Evolutionary conservation across 2,329 filamentous ascomycete species (phyloP).

Genomic region (Penicillium rolfsii): DNA sequence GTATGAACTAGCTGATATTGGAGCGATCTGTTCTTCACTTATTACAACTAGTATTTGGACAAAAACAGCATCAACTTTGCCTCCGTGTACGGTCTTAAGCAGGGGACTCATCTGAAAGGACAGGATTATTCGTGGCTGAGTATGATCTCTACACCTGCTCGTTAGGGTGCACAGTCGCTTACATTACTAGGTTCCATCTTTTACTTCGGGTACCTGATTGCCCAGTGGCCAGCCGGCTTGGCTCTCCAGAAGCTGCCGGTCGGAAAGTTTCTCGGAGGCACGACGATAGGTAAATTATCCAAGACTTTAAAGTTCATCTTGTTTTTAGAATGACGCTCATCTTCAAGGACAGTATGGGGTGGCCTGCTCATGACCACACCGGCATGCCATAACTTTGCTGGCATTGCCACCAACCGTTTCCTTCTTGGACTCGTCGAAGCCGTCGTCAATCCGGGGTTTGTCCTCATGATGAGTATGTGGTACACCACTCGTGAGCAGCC

Average conservation of each 20-base stretch:
- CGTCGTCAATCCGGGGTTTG: conserved; percentile 54
- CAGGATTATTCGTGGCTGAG: conserved; percentile 36
- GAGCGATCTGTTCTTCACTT: background rate
- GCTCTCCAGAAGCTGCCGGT: conserved; percentile 52
- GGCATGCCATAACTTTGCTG: conserved; percentile 49
- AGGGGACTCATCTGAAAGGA: conserved; percentile 31
- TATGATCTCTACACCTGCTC: conserved; percentile 4
- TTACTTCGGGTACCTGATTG: conserved; percentile 55
- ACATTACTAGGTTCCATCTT: conserved; percentile 48
- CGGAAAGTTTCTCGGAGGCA: conserved; percentile 49
- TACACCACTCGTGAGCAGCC: conserved; percentile 55
- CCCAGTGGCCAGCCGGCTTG: conserved; percentile 51
- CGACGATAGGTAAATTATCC: conserved; percentile 37
- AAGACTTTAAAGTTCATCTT: fast-evolving
- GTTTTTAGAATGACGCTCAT: background rate
- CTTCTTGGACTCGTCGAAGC: conserved; percentile 55
- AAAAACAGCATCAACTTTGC: conserved; percentile 57
- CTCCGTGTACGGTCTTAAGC: conserved; percentile 37
- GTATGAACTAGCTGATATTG: conserved; percentile 41
- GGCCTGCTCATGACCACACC: conserved; percentile 51
- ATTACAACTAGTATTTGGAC: conserved; percentile 49
- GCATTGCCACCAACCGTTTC: conserved; percentile 50
- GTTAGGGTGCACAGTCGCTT: background rate
- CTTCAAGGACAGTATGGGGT: conserved; percentile 43
- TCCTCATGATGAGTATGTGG: conserved; percentile 57